phyloP scores from a whole-genome alignment of 208 protist genomes.

The Acanthamoeba castellanii region DNA sequence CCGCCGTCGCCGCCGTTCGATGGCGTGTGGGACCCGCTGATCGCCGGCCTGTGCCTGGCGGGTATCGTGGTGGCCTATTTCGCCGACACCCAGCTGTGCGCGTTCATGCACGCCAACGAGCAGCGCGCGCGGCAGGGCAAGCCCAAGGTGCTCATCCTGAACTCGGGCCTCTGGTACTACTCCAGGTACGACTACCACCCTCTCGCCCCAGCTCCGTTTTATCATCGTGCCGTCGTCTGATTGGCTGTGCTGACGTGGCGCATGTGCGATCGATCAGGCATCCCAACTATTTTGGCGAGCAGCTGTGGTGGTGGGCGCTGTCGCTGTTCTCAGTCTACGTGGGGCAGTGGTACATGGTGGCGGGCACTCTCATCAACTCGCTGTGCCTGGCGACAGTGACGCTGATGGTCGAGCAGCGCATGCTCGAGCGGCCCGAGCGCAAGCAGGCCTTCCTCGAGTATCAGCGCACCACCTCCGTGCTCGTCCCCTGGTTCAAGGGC shows the following conservation, averaged over 20 bases:
- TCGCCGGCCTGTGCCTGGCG: conserved; percentile 49
- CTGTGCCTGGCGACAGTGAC: conserved; percentile 70
- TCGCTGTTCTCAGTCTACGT: conserved; percentile 37
- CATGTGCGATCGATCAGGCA: not conserved
- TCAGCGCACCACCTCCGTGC: conserved; percentile 66
- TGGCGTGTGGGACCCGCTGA: conserved; percentile 39
- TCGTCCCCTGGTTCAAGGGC: conserved; percentile 65
- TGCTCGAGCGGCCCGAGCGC: conserved; percentile 48
- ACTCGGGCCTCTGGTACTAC: conserved; percentile 71
- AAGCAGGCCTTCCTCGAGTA: conserved; percentile 54
- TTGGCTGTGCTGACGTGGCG: not conserved
- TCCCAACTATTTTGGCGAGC: conserved; percentile 75
- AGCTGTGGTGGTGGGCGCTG: conserved; percentile 70
- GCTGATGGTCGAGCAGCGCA: conserved; percentile 71
- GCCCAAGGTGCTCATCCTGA: conserved; percentile 72
- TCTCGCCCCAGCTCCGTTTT: not conserved
- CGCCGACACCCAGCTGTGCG: conserved; percentile 71
- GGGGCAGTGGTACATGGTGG: conserved; percentile 58
- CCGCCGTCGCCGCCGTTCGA: conserved; percentile 14
- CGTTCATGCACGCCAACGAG: conserved; percentile 74
- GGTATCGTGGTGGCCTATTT: conserved; percentile 64
- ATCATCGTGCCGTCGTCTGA: not conserved
- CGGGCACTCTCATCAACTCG: conserved; percentile 72
- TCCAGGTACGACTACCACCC: conserved; percentile 27
- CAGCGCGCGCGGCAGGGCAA: conserved; percentile 15